Base-by-base conservation (phyloP, 768 basidiomycete species). In the Kwoniella heveanensis region DNA sequence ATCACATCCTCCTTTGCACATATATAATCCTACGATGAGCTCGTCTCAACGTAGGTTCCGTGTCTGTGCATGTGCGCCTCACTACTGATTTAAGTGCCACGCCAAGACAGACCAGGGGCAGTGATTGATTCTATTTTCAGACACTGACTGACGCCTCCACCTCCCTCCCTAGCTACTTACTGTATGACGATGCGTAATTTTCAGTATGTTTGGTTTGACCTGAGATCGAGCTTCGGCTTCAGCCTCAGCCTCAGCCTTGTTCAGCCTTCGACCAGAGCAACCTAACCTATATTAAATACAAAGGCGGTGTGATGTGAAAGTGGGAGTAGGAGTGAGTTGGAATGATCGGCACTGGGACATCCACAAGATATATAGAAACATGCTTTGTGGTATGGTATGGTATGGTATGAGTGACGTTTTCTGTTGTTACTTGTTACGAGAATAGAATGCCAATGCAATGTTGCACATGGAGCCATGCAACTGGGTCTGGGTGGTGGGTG, bases 41-140 rank as follows among this genome's bases (percentile, higher is more conserved):
- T n/a, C n/a, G n/a, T n/a, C n/a, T n/a, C n/a, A n/a, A n/a, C n/a
- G n/a, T n/a, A n/a, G n/a, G n/a, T n/a, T n/a, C n/a, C n/a, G n/a
- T n/a, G n/a, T n/a, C n/a, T n/a, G n/a, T n/a, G n/a, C n/a, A n/a
- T n/a, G n/a, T n/a, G n/a, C n/a, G n/a, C n/a, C n/a, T n/a, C n/a
- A n/a, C n/a, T n/a, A n/a, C n/a, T 36, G 32, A 36, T 6, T 7
- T 13, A n/a, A 39, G n/a, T 48, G 56, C 56, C 56, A 57, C 56
- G 56, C 56, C 56, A 57, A 57, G 56, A 27, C 56, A 44, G 19
- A 44, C 8, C 10, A 3, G 9, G n/a, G 15, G 39, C 19, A 9
- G 15, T 9, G 6, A 3, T 9, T 44, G 17, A 44, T 10, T 44
- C 39, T 44, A 44, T 44, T 44, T 19, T 44, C 17, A 44, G 39